Evolutionary conservation across 2,329 filamentous ascomycete genomes (phyloP), one percentile per base, ranked within the genome.

Genomic region (Cadophora luteo-olivacea): DNA sequence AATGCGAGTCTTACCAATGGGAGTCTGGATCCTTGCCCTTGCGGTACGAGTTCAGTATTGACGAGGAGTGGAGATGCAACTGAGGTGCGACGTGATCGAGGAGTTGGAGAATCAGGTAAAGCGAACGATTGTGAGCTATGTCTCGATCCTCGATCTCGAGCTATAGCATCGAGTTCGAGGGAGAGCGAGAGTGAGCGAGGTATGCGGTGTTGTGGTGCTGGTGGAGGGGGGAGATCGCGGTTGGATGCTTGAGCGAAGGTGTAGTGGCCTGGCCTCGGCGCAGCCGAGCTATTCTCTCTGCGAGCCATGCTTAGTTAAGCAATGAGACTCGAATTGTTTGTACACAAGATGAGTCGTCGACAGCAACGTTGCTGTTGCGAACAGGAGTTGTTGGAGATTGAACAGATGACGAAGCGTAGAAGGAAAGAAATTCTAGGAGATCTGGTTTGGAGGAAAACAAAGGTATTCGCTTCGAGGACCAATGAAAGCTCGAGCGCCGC

Each of bases 401-500:
- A 61, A 61, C 22, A n/a, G 55, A 14, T 29, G 41, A 48, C n/a
- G 38, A 61, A 11, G 22, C 48, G 11, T 48, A 14, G 38, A 48
- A 48, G 41, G 58, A 61, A 45, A 12, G 22, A 5, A 25, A 48
- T 48, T 22, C 48, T 8, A n/a, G 16, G 38, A 61, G n/a, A 32
- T 38, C 24, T 45, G 12, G 36, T 45, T 45, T 45, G 41, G 58
- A 41, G 25, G 41, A 61, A 45, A 61, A 61, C 58, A 61, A 48
- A 14, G 33, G 38, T 14, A 6, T 19, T 61, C 41, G 36, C 38
- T 61, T 48, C 36, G 58, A 45, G 22, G 14, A 33, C 55, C 41
- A 61, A 45, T 61, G 24, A 12, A 14, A 48, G 8, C 25, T 19
- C 24, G 58, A 55, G 24, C 4, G 29, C 29, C 12, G 51, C 24